phyloP scores from a whole-genome alignment of 179 eudicot genomes.

The Beta corolliflora region DNA sequence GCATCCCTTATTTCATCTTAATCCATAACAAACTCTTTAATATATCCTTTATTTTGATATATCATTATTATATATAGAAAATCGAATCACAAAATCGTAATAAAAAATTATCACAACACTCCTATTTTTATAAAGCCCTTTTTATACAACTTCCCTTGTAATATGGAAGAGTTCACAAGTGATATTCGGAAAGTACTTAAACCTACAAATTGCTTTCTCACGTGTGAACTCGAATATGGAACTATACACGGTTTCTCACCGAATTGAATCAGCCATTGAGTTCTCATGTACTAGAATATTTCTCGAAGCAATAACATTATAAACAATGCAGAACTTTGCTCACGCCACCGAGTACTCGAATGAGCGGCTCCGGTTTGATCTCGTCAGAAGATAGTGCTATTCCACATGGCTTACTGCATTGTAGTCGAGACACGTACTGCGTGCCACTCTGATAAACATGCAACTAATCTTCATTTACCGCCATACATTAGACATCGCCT shows the following conservation, averaged over 20 bases:
- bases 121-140: too few species aligned
- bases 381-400: conserved; percentile 11
- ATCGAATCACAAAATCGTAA: too few species aligned
- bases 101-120: too few species aligned
- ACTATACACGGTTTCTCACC: conserved; percentile 37
- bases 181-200: too few species aligned
- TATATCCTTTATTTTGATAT: too few species aligned
- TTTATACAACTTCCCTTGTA: too few species aligned
- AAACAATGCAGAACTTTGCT: conserved; percentile 32
- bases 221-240: conserved; percentile 44
- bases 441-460: too few species aligned
- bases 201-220: conserved; percentile 27
- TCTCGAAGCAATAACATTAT: conserved; percentile 33
- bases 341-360: conserved; percentile 14
- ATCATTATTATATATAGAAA: too few species aligned
- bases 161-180: too few species aligned
- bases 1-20: conserved; percentile 17
- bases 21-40: conserved; percentile 15
- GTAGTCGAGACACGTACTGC: conserved; percentile 31
- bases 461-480: too few species aligned
- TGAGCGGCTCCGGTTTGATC: conserved; percentile 17
- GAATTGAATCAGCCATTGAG: conserved; percentile 32
- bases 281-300: conserved; percentile 36
- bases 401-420: conserved; percentile 19
- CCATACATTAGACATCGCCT: too few species aligned